Percentiles rank a stretch among this genome's conserved stretches.
Evolutionary conservation across 345 rosid species (phyloP).

Genomic region (Linum lewisii): DNA sequence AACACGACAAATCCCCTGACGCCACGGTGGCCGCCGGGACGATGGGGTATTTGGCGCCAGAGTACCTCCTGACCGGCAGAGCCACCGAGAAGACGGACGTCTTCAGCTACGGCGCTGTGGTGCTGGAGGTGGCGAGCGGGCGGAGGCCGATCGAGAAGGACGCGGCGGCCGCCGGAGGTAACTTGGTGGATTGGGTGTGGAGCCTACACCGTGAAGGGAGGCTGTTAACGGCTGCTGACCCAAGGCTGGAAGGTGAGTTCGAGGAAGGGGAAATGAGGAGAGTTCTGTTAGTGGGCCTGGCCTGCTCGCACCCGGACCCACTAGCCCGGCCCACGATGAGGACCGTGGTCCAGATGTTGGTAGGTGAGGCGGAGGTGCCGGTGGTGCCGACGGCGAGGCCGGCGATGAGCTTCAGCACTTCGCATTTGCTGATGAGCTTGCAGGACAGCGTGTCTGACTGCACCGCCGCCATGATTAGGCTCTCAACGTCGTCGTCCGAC

Average conservation of each 20-base stretch:
- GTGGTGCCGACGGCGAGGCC: slow-evolving; percentile 78
- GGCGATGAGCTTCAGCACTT: slow-evolving; percentile 72
- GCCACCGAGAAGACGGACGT: slow-evolving; percentile 88
- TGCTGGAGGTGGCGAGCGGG: slow-evolving; percentile 78
- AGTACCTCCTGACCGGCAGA: slow-evolving; percentile 78
- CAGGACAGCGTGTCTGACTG: slow-evolving; percentile 91
- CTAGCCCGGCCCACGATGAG: slow-evolving; percentile 74
- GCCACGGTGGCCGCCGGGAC: slow-evolving; percentile 97
- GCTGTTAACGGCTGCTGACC: slow-evolving; percentile 57
- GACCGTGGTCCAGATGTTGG: slow-evolving; percentile 75
- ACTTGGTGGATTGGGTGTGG: slow-evolving; percentile 99
- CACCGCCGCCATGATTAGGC: slow-evolving; percentile 35
- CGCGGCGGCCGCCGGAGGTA: slow-evolving; percentile 25
- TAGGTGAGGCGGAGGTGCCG: slow-evolving; percentile 79
- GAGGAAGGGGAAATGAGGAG: slow-evolving; percentile 51
- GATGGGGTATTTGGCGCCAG: slow-evolving; percentile 98
- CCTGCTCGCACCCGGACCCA: slow-evolving; percentile 94
- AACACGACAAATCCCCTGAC: slow-evolving; percentile 86
- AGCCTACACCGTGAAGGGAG: slow-evolving; percentile 70
- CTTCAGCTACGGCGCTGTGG: slow-evolving; percentile 88
- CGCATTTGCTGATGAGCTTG: slow-evolving; percentile 62
- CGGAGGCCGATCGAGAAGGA: slow-evolving; percentile 78
- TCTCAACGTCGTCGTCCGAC: slow-evolving; percentile 66
- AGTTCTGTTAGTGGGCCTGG: slow-evolving; percentile 72
- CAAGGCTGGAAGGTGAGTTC: slow-evolving; percentile 49